phyloP scores from a whole-genome alignment of 2,329 filamentous ascomycete species.

The Sporothrix curviconia region DNA sequence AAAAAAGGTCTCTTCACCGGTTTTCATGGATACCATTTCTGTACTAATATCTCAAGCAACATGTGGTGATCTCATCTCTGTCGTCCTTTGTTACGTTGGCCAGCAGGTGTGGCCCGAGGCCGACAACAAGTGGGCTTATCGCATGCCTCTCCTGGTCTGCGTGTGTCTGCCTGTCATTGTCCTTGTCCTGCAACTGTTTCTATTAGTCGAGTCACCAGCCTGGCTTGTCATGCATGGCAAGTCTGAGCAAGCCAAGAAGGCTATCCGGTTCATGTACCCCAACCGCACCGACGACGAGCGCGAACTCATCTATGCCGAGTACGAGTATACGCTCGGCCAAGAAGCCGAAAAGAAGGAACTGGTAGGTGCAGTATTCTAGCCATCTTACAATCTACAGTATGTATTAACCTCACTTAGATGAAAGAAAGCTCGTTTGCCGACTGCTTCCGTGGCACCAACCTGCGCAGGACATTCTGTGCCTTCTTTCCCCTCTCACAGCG shows the following conservation, averaged over 20 bases:
- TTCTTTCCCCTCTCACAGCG: neutral
- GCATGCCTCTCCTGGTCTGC: neutral
- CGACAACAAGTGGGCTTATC: neutral
- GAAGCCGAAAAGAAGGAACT: neutral
- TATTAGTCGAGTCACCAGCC: neutral
- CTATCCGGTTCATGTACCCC: neutral
- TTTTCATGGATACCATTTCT: too few species aligned
- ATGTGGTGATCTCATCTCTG: neutral
- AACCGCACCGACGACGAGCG: constrained; percentile 1
- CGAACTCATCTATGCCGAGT: neutral
- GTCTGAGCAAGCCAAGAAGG: neutral
- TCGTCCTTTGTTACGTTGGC: neutral
- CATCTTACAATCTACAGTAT: neutral
- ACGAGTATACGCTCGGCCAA: neutral
- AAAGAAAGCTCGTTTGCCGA: neutral
- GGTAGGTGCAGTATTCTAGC: neutral
- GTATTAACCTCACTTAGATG: neutral
- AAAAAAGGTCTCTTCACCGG: too few species aligned
- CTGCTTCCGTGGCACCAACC: neutral
- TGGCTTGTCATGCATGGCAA: neutral
- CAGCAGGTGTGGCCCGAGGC: neutral
- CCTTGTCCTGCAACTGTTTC: neutral
- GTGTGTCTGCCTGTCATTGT: neutral
- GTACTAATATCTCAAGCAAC: neutral
- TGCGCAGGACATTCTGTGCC: neutral